Percentiles rank a stretch among this genome's conserved stretches.
Evolutionary conservation across 106 monocot species (phyloP).

Genomic region (Triglochin maritima): DNA sequence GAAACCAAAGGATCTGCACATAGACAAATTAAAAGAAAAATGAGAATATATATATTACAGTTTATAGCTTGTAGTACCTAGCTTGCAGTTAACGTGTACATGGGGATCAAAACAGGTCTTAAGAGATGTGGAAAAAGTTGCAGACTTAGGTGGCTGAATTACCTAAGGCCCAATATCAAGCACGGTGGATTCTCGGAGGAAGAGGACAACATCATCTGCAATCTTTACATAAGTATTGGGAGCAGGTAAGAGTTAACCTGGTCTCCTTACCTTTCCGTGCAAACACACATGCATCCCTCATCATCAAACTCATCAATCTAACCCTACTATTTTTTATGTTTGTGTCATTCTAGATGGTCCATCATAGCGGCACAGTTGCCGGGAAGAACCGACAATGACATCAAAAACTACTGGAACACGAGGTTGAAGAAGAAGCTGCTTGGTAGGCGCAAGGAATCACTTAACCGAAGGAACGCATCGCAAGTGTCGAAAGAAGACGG

Average conservation of each 20-base stretch:
- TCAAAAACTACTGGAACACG: slow-evolving; percentile 29
- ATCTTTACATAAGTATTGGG: slow-evolving; percentile 65
- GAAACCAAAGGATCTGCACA: too few species aligned
- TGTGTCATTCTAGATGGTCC: slow-evolving; percentile 12
- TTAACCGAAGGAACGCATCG: not conserved
- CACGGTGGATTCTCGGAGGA: slow-evolving; percentile 91
- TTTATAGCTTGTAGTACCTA: too few species aligned
- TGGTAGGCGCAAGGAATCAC: slow-evolving; percentile 14
- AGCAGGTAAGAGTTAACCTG: slow-evolving; percentile 44
- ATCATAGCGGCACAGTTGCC: slow-evolving; percentile 24
- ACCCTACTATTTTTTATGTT: not conserved
- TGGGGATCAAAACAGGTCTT: slow-evolving; percentile 30
- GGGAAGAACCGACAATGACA: slow-evolving; percentile 23
- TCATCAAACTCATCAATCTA: too few species aligned
- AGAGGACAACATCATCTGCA: slow-evolving; percentile 83
- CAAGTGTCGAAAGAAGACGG: not conserved
- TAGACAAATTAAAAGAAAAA: too few species aligned
- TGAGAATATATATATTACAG: too few species aligned
- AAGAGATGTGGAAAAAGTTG: slow-evolving; percentile 96
- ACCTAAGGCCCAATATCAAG: slow-evolving; percentile 87
- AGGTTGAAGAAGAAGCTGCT: slow-evolving; percentile 23
- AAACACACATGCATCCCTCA: not conserved
- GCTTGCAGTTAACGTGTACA: too few species aligned
- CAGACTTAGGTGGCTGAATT: slow-evolving; percentile 91
- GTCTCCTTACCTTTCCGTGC: not conserved